Conservation (phyloP, 306 rosid species). For the Casuarina glauca region DNA sequence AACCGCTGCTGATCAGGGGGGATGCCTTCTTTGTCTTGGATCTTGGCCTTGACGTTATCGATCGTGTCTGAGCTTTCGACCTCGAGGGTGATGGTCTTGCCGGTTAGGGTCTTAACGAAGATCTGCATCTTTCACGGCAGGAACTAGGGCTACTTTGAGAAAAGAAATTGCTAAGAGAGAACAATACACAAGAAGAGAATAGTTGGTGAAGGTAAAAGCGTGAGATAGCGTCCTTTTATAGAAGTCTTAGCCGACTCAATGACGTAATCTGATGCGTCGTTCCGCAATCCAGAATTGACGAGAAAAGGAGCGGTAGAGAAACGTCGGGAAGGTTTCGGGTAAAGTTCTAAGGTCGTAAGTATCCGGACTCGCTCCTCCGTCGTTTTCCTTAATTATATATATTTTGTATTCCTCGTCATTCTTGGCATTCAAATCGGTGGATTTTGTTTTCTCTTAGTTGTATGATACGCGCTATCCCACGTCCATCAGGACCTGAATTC, state of each 20-base stretch:
- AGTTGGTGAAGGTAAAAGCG: background rate
- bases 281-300: background rate
- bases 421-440: too few species aligned
- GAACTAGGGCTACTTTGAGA: background rate
- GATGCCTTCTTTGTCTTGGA: conserved; percentile 44
- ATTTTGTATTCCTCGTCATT: too few species aligned
- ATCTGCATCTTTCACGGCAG: conserved; percentile 16
- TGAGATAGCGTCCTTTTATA: background rate
- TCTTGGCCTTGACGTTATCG: conserved; percentile 44
- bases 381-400: too few species aligned
- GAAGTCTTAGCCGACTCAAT: background rate
- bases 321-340: too few species aligned
- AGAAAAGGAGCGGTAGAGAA: background rate
- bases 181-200: background rate
- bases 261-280: background rate
- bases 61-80: conserved; percentile 44
- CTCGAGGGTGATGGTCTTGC: conserved; percentile 47
- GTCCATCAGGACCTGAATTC: too few species aligned
- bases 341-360: too few species aligned
- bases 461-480: too few species aligned
- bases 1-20: conserved; percentile 40
- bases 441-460: too few species aligned
- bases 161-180: background rate
- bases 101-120: conserved; percentile 41
- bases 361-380: too few species aligned